phyloP scores from a whole-genome alignment of 23 red algal genomes.

The Gracilaria domingensis region DNA sequence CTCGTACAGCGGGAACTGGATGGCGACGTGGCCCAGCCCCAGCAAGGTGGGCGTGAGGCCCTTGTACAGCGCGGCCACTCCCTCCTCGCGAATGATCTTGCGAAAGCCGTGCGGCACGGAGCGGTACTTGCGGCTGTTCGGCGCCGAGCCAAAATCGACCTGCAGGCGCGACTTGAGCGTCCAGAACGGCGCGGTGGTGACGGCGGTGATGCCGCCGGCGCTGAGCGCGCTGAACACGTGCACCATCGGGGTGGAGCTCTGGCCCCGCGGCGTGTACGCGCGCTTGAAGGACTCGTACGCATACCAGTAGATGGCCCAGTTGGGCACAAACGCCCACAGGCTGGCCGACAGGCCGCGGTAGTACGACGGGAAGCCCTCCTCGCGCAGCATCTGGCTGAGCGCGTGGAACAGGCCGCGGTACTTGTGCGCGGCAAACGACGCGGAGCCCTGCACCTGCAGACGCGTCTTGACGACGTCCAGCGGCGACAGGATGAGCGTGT shows the following conservation, averaged over 20 bases:
- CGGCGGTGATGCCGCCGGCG: slow-evolving; percentile 87
- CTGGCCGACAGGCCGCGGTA: slow-evolving; percentile 89
- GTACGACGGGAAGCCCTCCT: slow-evolving; percentile 78
- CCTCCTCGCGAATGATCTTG: slow-evolving; percentile 89
- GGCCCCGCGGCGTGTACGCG: slow-evolving; percentile 22
- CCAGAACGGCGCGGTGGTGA: slow-evolving; percentile 91
- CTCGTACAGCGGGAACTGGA: slow-evolving; percentile 98
- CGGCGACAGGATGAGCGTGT: slow-evolving; percentile 90
- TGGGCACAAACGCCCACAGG: slow-evolving; percentile 96
- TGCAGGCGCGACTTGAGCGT: slow-evolving; percentile 93
- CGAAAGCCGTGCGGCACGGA: slow-evolving; percentile 75
- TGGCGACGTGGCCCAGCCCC: slow-evolving; percentile 87
- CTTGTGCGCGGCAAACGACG: slow-evolving; percentile 41
- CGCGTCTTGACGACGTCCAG: slow-evolving; percentile 96
- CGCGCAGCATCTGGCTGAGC: slow-evolving; percentile 64
- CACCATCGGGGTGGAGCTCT: slow-evolving; percentile 38
- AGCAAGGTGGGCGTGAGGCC: slow-evolving; percentile 88
- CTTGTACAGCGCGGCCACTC: slow-evolving; percentile 84
- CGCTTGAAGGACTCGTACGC: slow-evolving; percentile 91
- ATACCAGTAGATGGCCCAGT: slow-evolving; percentile 97
- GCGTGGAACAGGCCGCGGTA: slow-evolving; percentile 75
- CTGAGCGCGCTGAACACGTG: slow-evolving; percentile 79
- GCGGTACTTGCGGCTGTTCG: slow-evolving; percentile 52
- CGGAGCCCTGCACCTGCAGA: slow-evolving; percentile 87
- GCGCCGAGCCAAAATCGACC: slow-evolving; percentile 62